Evolutionary conservation across 192 early-diverging fungal genomes (phyloP).

Genomic region (Phlyctochytrium arcticum): DNA sequence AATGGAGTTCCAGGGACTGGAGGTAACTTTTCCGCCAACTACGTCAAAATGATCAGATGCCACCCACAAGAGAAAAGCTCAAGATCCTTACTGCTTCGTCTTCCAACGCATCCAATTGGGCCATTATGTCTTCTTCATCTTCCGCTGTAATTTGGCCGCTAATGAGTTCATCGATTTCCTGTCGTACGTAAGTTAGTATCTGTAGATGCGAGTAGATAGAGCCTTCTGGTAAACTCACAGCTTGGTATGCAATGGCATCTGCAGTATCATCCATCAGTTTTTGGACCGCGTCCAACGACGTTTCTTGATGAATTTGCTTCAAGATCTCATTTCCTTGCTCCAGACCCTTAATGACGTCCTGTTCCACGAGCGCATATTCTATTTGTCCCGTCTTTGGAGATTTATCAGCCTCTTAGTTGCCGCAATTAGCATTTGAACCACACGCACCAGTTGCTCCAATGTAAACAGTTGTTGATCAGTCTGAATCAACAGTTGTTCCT

Average conservation of each 20-base stretch:
- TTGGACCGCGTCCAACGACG: conserved; percentile 87
- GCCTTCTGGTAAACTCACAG: conserved; percentile 41
- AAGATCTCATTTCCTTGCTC: conserved; percentile 82
- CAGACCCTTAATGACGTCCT: conserved; percentile 80
- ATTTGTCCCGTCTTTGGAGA: conserved; percentile 61
- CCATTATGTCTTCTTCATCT: conserved; percentile 82
- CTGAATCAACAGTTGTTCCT: conserved; percentile 79
- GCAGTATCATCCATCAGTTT: conserved; percentile 93
- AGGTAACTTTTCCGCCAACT: not conserved
- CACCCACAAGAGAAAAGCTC: not conserved
- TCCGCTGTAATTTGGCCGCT: conserved; percentile 68
- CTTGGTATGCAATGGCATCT: conserved; percentile 94
- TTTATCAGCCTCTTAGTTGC: not conserved
- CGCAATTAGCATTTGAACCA: not conserved
- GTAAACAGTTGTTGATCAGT: conserved; percentile 85
- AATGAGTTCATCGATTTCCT: conserved; percentile 82
- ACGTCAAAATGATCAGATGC: not conserved
- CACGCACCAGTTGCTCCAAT: conserved; percentile 77
- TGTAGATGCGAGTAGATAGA: not conserved
- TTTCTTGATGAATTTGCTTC: conserved; percentile 79
- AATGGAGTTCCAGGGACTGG: too few species aligned
- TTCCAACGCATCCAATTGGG: conserved; percentile 70
- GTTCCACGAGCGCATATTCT: conserved; percentile 90
- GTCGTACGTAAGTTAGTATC: not conserved
- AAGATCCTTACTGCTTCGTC: conserved; percentile 43